Evolutionary conservation across 805 yeast genomes (phyloP), one percentile per base, ranked within the genome.

Genomic region (Sugiyamaella valdiviana): DNA sequence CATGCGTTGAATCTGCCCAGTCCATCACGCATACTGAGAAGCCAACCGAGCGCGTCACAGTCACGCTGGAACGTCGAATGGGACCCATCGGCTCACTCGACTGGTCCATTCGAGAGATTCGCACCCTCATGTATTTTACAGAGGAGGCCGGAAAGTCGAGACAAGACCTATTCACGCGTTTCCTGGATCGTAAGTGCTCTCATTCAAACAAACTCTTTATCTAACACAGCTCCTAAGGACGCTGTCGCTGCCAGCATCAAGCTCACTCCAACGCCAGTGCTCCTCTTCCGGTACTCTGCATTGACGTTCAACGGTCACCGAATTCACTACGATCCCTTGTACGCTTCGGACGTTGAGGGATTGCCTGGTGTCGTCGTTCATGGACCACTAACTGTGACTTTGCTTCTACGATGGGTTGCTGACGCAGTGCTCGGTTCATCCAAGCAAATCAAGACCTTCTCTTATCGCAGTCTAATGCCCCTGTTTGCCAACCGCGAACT

Each of bases 261-360:
- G 19, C 58, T 71, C 38, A 66, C 48, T 19, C 75, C 77, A 38
- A 60, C 76, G 5, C 65, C 67, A 46, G 59, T 70, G 6, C 71
- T 78, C 36, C 69, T 80, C 32, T 73, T 80, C 54, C 68, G 87
- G 52, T 85, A 80, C 66, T 81, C 91, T 40, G 83, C 86, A 10
- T 63, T 93, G 46, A 82, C 93, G 1, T 82, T 81, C 67, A 91
- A 91, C 62, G 73, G 95, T 2, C 99, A 91, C 65, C 74, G 76
- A 50, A 86, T 91, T 36, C 99, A 91, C 66, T 82, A 80, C 63
- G 85, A 86, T 59, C 62, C 64, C 5, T 54, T 54, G 0, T 86
- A 85, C 61, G 74, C 87, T 6, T 56, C 46, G 2, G 48, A 60
- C 0, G 58, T 57, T 1, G 98, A 91, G 59, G 72, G 76, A 0